Base-by-base conservation (phyloP, 2,329 filamentous ascomycete genomes). In the Penicillium sp. region DNA sequence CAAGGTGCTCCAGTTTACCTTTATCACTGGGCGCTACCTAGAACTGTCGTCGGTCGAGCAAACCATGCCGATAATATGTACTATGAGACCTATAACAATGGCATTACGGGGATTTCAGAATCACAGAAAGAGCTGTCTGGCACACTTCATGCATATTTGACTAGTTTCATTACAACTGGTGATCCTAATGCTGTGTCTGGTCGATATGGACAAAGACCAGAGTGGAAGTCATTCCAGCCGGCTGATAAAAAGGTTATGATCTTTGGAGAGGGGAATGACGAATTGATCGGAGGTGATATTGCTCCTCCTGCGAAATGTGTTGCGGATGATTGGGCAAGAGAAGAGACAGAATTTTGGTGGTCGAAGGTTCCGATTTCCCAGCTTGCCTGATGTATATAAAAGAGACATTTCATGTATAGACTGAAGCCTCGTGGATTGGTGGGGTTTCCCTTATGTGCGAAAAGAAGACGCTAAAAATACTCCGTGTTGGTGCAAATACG, bases 21-120 rank as follows among this genome's bases (percentile, higher is more conserved):
- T 4, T 83, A 83, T 57, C 79, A 81, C 63, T 83, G 82, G 82
- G 82, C 82, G 0, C 64, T 81, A 0, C 73, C 78, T 4, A 73
- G 73, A 6, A 77, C 72, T 0, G 63, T 79, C 1, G 59, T 76
- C 12, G 73, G 74, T 9, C 77, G 80, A 0, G 79, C 80, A 0
- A 75, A 74, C 16, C 80, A 82, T 55, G 80, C 64, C 0, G 78
- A 81, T 51, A 80, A 81, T 33, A 75, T 79, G 71, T 62, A 67
- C 11, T 82, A 82, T 51, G 80, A 82, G 63, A 73, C 71, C 1
- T 77, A 70, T 17, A 75, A 76, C 28, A 68, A 68, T 1, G 67
- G 55, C 0, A 71, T 77, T 0, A 60, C 70, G 0, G 62, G 53
- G 0, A 57, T 75, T 2, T 80, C 78, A 1, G 35, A 62, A 5